Conservation (phyloP, 257 asterid genomes). For the Asclepias syriaca region DNA sequence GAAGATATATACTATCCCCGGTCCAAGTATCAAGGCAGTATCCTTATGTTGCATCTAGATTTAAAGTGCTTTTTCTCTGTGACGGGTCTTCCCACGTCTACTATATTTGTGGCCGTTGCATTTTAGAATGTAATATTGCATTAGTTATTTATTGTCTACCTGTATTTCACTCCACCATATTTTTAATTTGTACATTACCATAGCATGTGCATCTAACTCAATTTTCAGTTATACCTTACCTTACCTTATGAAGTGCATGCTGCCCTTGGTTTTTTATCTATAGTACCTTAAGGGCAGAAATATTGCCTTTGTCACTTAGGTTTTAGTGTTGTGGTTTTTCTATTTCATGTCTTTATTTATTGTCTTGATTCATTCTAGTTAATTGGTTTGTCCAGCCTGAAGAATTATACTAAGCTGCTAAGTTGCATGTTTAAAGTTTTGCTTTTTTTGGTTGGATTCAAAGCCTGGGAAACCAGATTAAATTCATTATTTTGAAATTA, state of each 20-base stretch:
- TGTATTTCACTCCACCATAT: not conserved
- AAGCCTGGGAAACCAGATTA: too few species aligned
- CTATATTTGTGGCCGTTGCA: not conserved
- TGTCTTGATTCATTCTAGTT: not conserved
- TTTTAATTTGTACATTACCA: not conserved
- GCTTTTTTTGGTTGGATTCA: not conserved
- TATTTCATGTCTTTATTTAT: not conserved
- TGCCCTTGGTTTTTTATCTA: not conserved
- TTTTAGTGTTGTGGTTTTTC: not conserved
- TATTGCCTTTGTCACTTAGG: not conserved
- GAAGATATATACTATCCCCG: conserved; percentile 95
- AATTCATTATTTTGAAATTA: not conserved
- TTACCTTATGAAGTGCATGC: not conserved
- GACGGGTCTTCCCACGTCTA: conserved; percentile 9
- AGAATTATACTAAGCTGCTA: not conserved
- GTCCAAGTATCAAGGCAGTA: conserved; percentile 99
- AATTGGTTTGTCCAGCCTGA: not conserved
- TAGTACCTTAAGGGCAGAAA: not conserved
- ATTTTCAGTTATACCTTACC: not conserved
- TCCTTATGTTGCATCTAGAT: conserved; percentile 44
- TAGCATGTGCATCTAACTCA: not conserved
- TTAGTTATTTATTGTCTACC: not conserved
- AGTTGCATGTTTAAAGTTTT: not conserved
- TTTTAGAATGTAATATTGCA: not conserved
- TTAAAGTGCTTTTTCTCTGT: conserved; percentile 11